Conservation (phyloP, 2,329 filamentous ascomycete species). For the Colletotrichum musicola region DNA sequence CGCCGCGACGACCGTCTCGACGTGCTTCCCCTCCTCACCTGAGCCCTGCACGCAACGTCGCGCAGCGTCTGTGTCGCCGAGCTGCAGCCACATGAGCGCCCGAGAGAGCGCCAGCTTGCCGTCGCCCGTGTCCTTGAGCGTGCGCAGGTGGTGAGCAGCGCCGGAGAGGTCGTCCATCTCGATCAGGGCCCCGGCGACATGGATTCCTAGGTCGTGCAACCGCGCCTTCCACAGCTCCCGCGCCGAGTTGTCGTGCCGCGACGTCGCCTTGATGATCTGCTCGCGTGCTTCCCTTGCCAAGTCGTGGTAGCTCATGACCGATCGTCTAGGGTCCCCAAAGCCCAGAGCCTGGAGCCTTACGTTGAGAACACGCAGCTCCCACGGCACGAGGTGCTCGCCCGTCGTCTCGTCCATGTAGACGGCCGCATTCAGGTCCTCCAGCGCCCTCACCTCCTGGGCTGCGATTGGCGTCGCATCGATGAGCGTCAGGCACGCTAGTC, state of each 20-base stretch:
- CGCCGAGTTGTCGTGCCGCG: conserved; percentile 64
- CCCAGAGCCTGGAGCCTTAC: conserved; percentile 88
- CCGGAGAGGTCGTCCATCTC: conserved; percentile 91
- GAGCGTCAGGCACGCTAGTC: conserved; percentile 84
- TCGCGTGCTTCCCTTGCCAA: conserved; percentile 82
- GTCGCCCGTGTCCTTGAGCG: conserved; percentile 59
- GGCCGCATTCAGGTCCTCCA: conserved; percentile 70
- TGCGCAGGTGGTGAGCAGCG: conserved; percentile 79
- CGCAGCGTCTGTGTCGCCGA: conserved; percentile 82
- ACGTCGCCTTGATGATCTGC: conserved; percentile 63
- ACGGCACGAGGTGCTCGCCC: conserved; percentile 80
- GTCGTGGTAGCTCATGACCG: conserved; percentile 92
- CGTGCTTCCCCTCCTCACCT: conserved; percentile 48
- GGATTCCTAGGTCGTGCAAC: conserved; percentile 80
- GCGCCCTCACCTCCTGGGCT: conserved; percentile 73
- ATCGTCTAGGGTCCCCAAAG: conserved; percentile 85
- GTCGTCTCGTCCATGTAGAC: conserved; percentile 69
- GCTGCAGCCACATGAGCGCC: conserved; percentile 79
- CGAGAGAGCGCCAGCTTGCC: conserved; percentile 61
- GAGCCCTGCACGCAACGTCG: conserved; percentile 61
- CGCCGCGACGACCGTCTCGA: conserved; percentile 69
- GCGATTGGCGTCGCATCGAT: conserved; percentile 79
- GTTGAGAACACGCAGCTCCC: conserved; percentile 85
- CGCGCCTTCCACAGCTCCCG: conserved; percentile 77
- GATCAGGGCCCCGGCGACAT: conserved; percentile 75